Evolutionary conservation across 257 asterid genomes (phyloP), one percentile per base, ranked within the genome.

Genomic region (Solanum tarijense): DNA sequence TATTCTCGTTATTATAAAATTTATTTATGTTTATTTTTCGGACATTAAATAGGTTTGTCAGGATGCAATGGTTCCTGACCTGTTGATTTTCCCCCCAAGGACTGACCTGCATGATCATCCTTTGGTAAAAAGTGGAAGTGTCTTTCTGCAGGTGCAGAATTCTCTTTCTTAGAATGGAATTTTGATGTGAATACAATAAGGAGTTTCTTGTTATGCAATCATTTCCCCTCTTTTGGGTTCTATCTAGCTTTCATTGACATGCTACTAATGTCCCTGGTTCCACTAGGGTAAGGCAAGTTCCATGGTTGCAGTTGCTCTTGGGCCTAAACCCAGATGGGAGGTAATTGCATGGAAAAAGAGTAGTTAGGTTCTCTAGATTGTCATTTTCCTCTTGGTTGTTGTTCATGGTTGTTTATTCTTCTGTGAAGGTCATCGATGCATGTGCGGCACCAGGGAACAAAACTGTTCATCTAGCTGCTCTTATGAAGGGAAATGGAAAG

Each of bases 381-480:
- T 85, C 84, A 27, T 38, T 81, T 21, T 79, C 10, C 29, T n/a
- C 87, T 85, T 89, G 55, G 87, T 86, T 65, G 21, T 20, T 71
- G 55, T 20, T 46, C 52, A 72, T 71, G 55, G 12, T 86, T 73
- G 73, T 18, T 86, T 38, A 88, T 88, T 88, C 87, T 83, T 14
- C 88, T 89, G 79, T 91, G 93, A 91, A 97, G 99, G 98, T 97
- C 84, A 92, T 97, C 86, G 99, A 97, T 89, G 98, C 99, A 72
- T 97, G 99, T 88, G 88, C 98, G 60, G 99, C 99, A 71, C 99
- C 98, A 29, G 98, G 99, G 68, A 97, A 97, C 91, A 97, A 97
- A 91, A 97, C 99, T 29, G 90, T 97, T 86, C 99, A 97, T 90
- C 94, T 97, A 58, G 98, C 99, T 74, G 96, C 98, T 86, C 94